Evolutionary conservation across 1,284 basidiomycete species (phyloP), one percentile per base, ranked within the genome.

Genomic region (Vanrija sp.): DNA sequence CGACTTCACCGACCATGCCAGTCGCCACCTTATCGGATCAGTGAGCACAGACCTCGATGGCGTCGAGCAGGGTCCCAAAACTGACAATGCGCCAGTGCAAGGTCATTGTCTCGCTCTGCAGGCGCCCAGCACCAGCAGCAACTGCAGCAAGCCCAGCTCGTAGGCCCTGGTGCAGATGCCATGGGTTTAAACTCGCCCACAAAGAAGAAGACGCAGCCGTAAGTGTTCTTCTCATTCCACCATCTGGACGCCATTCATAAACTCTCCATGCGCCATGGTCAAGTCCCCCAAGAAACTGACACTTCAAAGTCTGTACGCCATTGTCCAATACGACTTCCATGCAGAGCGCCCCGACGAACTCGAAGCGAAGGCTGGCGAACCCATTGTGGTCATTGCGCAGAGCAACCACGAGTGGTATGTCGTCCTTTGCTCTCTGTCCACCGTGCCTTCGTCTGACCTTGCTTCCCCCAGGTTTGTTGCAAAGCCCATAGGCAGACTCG

Each of bases 281-380:
- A 34, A 34, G 34, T 34, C 34, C 34, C 34, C 34, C 34, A 34
- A 34, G 34, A 34, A 34, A 34, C 51, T 50, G 23, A 52, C 43
- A 26, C 52, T 34, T 12, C 34, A 49, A 50, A 75, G 79, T 43
- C 60, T 82, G 26, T 98, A 96, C 73, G 95, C 95, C 16, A 84
- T 95, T 58, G 95, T 98, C 28, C 85, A 93, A 65, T 95, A 98
- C 73, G 93, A 98, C 71, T 98, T 98, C 67, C 75, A 82, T 7
- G 95, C 96, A 26, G 96, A 99, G 74, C 85, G 96, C 38, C 85
- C 91, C 10, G 96, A 99, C 73, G 96, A 99, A 72, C 85, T 99
- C 48, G 91, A 95, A 63, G 94, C 94, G 0, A 93, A 89, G 71
- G 84, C 88, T 1, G 95, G 95, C 26, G 96, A 98, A 69, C 83